A percentile compares a stretch with the other conserved stretches of the same genome.
These are phyloP conservation scores for Ganoderma leucocontextum DNA, from an alignment of 1,284 basidiomycete species.

Conservation along the genomic window DNA sequence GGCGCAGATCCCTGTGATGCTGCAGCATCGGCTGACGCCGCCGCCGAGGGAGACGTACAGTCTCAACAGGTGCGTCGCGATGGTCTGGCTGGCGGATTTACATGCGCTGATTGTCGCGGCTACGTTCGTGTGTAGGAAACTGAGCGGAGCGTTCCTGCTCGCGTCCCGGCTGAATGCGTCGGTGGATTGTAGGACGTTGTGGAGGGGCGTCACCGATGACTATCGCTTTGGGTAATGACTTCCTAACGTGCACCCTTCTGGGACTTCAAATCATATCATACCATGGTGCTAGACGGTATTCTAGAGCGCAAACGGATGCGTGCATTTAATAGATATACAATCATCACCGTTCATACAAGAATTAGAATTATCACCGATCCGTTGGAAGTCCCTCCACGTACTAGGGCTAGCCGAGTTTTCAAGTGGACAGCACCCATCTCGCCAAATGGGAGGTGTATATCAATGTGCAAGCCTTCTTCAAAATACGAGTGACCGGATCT, in stretches of 20 bases:
- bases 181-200: constrained; percentile 79
- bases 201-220: constrained; percentile 66
- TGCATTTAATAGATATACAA: neutral
- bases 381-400: too few relatives aligned
- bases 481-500: too few relatives aligned
- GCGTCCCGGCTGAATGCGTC: constrained; percentile 84
- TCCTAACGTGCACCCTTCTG: neutral
- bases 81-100: neutral
- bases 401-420: too few relatives aligned
- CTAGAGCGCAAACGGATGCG: neutral
- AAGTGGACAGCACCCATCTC: too few relatives aligned
- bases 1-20: constrained; percentile 90
- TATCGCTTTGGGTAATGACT: constrained; percentile 35
- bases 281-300: neutral
- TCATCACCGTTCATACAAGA: neutral
- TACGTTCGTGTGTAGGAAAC: constrained; percentile 63
- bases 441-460: too few relatives aligned
- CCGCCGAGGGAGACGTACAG: constrained; percentile 96
- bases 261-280: neutral
- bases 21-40: constrained; percentile 88
- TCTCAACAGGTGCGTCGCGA: constrained; percentile 74
- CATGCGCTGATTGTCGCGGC: neutral
- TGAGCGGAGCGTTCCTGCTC: constrained; percentile 93
- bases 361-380: neutral
- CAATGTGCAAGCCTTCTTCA: too few relatives aligned